phyloP scores from a whole-genome alignment of 2,329 filamentous ascomycete species.

The Cladophialophora exuberans region DNA sequence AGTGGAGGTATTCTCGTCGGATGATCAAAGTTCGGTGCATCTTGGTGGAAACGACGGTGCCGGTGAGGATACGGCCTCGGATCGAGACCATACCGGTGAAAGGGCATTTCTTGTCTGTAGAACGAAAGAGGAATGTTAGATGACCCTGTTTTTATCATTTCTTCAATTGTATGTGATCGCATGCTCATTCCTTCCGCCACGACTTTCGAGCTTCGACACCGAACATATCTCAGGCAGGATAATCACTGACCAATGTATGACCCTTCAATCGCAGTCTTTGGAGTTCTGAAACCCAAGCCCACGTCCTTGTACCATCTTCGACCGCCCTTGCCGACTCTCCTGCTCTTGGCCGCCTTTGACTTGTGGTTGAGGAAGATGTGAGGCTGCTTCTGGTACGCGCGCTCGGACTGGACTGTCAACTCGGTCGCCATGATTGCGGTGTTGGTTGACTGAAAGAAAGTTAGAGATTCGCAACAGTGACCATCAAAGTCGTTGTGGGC shows the following conservation, averaged over 20 bases:
- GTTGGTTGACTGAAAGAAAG: slow-evolving; percentile 31
- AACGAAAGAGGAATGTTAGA: slow-evolving; percentile 25
- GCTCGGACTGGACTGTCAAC: slow-evolving; percentile 99
- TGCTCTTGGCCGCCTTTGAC: slow-evolving; percentile 80
- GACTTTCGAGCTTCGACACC: background rate
- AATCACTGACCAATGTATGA: slow-evolving; percentile 88
- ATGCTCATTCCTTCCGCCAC: background rate
- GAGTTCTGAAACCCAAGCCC: slow-evolving; percentile 98
- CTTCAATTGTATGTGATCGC: background rate
- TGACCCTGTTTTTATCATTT: slow-evolving; percentile 13
- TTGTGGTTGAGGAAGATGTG: slow-evolving; percentile 99
- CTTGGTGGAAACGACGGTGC: slow-evolving; percentile 99
- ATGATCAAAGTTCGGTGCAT: slow-evolving; percentile 99
- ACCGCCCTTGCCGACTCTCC: slow-evolving; percentile 83
- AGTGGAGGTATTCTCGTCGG: slow-evolving; percentile 99
- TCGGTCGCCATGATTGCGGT: slow-evolving; percentile 90
- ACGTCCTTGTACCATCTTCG: slow-evolving; percentile 99
- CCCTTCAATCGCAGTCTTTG: slow-evolving; percentile 98
- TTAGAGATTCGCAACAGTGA: slow-evolving; percentile 33
- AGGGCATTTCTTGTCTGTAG: slow-evolving; percentile 99
- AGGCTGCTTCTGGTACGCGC: slow-evolving; percentile 99
- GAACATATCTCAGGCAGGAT: background rate
- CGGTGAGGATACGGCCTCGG: slow-evolving; percentile 99
- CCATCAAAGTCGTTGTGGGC: background rate
- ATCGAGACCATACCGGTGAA: slow-evolving; percentile 99